Conservation (phyloP, 2,329 filamentous ascomycete species). For the Paraphoma sp. region DNA sequence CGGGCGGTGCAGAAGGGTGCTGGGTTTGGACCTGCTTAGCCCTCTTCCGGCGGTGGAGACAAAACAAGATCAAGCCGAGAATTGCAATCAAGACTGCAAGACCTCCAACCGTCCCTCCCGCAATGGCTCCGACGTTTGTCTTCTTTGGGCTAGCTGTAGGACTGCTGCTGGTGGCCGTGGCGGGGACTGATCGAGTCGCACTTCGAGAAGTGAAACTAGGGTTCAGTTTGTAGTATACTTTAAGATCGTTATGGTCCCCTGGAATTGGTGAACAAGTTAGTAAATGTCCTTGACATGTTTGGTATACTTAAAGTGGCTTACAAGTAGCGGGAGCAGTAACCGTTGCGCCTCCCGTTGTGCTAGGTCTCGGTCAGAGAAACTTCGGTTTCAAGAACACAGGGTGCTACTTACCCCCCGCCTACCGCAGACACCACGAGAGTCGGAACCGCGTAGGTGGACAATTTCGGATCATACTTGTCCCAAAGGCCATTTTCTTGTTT, state of each 20-base stretch:
- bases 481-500: slow-evolving; percentile 54
- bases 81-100: slow-evolving; percentile 40
- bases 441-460: slow-evolving; percentile 63
- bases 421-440: slow-evolving; percentile 58
- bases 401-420: slow-evolving; percentile 43
- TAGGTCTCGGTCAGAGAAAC: slow-evolving; percentile 22
- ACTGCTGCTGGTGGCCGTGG: slow-evolving; percentile 22
- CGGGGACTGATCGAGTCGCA: slow-evolving; percentile 56
- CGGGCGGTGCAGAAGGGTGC: slow-evolving; percentile 25
- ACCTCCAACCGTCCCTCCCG: slow-evolving; percentile 50
- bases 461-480: slow-evolving; percentile 58
- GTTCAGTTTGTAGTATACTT: slow-evolving; percentile 60
- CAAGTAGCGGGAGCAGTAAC: slow-evolving; percentile 59
- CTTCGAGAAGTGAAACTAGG: slow-evolving; percentile 56
- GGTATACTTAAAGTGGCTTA: no score
- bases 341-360: slow-evolving; percentile 61
- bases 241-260: slow-evolving; percentile 56
- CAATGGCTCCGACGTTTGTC: slow-evolving; percentile 46
- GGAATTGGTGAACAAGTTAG: no score
- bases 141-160: slow-evolving; percentile 18
- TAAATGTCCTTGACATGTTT: no score
- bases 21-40: slow-evolving; percentile 23
- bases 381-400: slow-evolving; percentile 12
- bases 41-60: slow-evolving; percentile 46
- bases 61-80: slow-evolving; percentile 43